Evolutionary conservation across 352 stramenopile species (phyloP).

Genomic region (Phytopythium montanum): DNA sequence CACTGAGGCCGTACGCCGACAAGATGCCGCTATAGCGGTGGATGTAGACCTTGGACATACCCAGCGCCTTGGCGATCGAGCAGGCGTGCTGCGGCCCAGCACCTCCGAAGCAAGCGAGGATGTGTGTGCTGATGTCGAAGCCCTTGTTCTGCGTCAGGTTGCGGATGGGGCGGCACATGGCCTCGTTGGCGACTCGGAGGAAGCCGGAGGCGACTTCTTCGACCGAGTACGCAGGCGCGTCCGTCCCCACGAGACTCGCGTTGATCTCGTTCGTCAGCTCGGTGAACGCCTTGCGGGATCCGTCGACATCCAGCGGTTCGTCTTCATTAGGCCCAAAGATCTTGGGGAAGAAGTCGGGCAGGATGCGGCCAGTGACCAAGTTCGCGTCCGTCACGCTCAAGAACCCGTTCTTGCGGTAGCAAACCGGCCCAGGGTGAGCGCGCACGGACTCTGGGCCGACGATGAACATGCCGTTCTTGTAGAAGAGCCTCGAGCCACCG

Average conservation of each 20-base stretch:
- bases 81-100: constrained; percentile 98
- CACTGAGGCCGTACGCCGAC: constrained; percentile 96
- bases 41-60: constrained; percentile 97
- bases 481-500: constrained; percentile 95
- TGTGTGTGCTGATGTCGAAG: constrained; percentile 96
- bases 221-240: constrained; percentile 67
- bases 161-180: constrained; percentile 99
- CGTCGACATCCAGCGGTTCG: constrained; percentile 95
- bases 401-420: constrained; percentile 96
- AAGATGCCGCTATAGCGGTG: constrained; percentile 98
- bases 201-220: constrained; percentile 98
- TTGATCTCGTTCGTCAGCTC: constrained; percentile 89
- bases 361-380: constrained; percentile 95
- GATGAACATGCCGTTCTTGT: constrained; percentile 96
- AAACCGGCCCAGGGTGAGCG: constrained; percentile 95
- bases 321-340: constrained; percentile 99
- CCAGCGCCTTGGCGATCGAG: constrained; percentile 94
- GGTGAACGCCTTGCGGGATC: constrained; percentile 90
- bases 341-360: constrained; percentile 96
- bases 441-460: constrained; percentile 97
- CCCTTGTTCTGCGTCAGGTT: constrained; percentile 98
- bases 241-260: constrained; percentile 42
- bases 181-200: constrained; percentile 97
- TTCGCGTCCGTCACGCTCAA: constrained; percentile 99
- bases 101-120: constrained; percentile 97